These are phyloP conservation scores for Euphorbia lathyris DNA, from an alignment of 345 rosid species.

Conservation along the genomic window DNA sequence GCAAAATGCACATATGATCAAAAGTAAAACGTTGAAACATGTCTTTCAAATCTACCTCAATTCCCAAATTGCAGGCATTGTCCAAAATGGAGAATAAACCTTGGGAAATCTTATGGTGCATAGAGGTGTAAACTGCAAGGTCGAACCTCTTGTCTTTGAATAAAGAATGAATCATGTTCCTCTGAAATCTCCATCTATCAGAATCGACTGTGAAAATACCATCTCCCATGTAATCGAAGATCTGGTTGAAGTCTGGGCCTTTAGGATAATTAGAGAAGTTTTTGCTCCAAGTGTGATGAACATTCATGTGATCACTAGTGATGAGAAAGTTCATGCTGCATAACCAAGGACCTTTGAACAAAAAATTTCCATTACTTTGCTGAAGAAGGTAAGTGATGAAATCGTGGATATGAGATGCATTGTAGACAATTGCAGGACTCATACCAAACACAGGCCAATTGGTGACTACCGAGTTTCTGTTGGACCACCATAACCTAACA, in stretches of 20 bases:
- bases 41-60: too few species aligned
- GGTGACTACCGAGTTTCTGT: background rate
- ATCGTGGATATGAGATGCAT: background rate
- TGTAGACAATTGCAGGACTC: background rate
- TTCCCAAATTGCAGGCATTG: too few species aligned
- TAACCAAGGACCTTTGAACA: slow-evolving; percentile 21
- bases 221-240: slow-evolving; percentile 22
- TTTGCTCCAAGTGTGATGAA: slow-evolving; percentile 12
- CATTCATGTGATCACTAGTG: slow-evolving; percentile 17
- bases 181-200: slow-evolving; percentile 16
- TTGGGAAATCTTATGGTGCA: too few species aligned
- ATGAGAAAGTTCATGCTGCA: background rate
- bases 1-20: slow-evolving; percentile 13
- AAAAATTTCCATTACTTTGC: background rate
- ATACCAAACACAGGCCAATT: background rate
- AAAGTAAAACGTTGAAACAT: too few species aligned
- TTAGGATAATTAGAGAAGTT: background rate
- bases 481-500: background rate
- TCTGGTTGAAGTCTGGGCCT: slow-evolving; percentile 18
- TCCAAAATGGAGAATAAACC: too few species aligned
- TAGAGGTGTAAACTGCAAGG: too few species aligned
- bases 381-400: background rate
- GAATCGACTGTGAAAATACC: slow-evolving; percentile 20
- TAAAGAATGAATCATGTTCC: too few species aligned
- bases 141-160: too few species aligned